Conservation (phyloP, 2,329 filamentous ascomycete genomes). For the Septoria petroselini region DNA sequence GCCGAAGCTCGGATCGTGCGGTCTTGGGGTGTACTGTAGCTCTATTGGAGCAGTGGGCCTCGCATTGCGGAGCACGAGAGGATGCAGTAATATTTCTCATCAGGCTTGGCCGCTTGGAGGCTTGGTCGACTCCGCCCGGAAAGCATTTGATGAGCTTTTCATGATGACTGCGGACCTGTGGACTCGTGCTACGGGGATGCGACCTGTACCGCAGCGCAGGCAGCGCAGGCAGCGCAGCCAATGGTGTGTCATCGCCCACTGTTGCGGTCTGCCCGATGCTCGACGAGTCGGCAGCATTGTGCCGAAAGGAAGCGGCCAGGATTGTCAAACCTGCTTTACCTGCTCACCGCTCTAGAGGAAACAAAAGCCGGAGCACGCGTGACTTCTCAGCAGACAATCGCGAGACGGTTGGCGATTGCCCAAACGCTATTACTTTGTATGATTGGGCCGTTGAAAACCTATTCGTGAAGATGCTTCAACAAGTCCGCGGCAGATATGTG, state of each 20-base stretch:
- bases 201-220: neutral
- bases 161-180: no score
- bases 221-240: slow-evolving; percentile 3
- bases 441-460: slow-evolving; percentile 4
- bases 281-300: slow-evolving; percentile 5
- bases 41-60: slow-evolving; percentile 9
- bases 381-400: slow-evolving; percentile 3
- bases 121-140: neutral
- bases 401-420: neutral
- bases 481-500: slow-evolving; percentile 1
- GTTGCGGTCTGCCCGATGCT: slow-evolving; percentile 4
- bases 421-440: neutral
- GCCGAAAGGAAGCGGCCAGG: neutral
- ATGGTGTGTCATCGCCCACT: slow-evolving; percentile 3
- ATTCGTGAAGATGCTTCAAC: neutral
- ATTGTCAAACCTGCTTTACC: slow-evolving; percentile 5
- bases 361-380: neutral
- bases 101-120: neutral
- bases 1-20: slow-evolving; percentile 8
- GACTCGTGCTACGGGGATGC: neutral
- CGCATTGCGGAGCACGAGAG: neutral
- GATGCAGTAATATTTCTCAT: neutral
- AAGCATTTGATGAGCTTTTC: neutral
- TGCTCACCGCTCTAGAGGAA: slow-evolving; percentile 8
- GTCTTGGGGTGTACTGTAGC: slow-evolving; percentile 9